A percentile compares a stretch with the other conserved stretches of the same genome.
phyloP scores from a whole-genome alignment of 2,329 filamentous ascomycete genomes.

The Didymella pinodella region DNA sequence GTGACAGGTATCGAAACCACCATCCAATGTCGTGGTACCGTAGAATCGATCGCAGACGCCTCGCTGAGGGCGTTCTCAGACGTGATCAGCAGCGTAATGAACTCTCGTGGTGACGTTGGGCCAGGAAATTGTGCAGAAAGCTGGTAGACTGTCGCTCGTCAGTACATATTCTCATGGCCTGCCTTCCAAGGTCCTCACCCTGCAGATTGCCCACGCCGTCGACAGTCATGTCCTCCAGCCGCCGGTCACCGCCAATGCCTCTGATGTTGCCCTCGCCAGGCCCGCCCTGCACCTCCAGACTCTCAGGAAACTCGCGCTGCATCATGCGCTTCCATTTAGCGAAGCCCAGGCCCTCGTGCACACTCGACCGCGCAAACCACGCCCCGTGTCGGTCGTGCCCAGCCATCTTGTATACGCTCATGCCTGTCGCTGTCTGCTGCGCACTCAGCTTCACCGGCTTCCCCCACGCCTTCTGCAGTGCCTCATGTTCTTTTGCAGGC shows the following conservation, averaged over 20 bases:
- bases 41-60: slow-evolving; percentile 52
- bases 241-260: slow-evolving; percentile 83
- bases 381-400: slow-evolving; percentile 82
- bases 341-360: slow-evolving; percentile 81
- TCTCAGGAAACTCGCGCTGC: slow-evolving; percentile 80
- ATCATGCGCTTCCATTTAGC: slow-evolving; percentile 79
- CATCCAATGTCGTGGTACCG: slow-evolving; percentile 75
- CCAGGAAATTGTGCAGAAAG: slow-evolving; percentile 90
- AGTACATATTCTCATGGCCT: background rate
- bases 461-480: slow-evolving; percentile 81
- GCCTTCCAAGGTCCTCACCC: slow-evolving; percentile 54
- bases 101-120: slow-evolving; percentile 86
- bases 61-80: slow-evolving; percentile 63
- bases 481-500: slow-evolving; percentile 61
- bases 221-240: slow-evolving; percentile 69
- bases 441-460: slow-evolving; percentile 79
- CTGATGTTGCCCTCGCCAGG: slow-evolving; percentile 79
- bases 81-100: slow-evolving; percentile 79
- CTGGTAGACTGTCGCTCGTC: slow-evolving; percentile 71
- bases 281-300: slow-evolving; percentile 72
- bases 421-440: slow-evolving; percentile 76
- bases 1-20: slow-evolving; percentile 84
- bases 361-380: slow-evolving; percentile 87
- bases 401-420: slow-evolving; percentile 80
- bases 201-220: slow-evolving; percentile 69